Evolutionary conservation across 176 grass and related monocot species (phyloP).

Genomic region (Musa acuminata): DNA sequence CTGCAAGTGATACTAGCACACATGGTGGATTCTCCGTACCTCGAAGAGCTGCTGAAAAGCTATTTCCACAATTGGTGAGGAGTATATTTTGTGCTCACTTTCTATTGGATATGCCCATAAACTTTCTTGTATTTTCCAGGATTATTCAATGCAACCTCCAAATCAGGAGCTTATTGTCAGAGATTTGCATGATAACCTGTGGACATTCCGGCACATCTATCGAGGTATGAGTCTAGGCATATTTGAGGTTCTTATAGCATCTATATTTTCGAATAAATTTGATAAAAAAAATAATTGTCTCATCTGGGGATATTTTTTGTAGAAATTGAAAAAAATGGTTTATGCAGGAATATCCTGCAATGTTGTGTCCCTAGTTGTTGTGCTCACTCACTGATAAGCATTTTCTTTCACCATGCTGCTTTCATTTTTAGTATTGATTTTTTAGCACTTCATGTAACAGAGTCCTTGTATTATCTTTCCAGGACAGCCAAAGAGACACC

Average conservation of each 20-base stretch:
- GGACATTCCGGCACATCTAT: conserved; percentile 99
- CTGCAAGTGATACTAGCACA: conserved; percentile 85
- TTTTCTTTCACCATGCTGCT: not conserved
- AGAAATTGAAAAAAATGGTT: not conserved
- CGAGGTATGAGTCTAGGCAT: conserved; percentile 53
- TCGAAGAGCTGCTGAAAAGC: conserved; percentile 76
- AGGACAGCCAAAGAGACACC: conserved; percentile 95
- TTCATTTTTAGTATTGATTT: not conserved
- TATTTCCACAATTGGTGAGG: conserved; percentile 85
- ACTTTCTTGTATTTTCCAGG: conserved; percentile 41
- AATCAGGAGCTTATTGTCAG: conserved; percentile 90
- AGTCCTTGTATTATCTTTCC: conserved; percentile 20
- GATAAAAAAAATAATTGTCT: too few species aligned
- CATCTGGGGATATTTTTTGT: too few species aligned
- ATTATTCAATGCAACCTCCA: conserved; percentile 91
- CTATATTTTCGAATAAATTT: too few species aligned
- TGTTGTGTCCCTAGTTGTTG: not conserved
- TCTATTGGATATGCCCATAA: conserved; percentile 1
- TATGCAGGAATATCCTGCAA: not conserved
- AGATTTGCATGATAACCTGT: conserved; percentile 90
- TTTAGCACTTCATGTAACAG: not conserved
- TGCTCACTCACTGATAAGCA: not conserved
- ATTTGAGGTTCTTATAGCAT: not conserved
- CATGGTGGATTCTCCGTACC: conserved; percentile 98
- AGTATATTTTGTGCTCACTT: not conserved